phyloP scores from a whole-genome alignment of 2,329 filamentous ascomycete species.

The Penicillium sp. region DNA sequence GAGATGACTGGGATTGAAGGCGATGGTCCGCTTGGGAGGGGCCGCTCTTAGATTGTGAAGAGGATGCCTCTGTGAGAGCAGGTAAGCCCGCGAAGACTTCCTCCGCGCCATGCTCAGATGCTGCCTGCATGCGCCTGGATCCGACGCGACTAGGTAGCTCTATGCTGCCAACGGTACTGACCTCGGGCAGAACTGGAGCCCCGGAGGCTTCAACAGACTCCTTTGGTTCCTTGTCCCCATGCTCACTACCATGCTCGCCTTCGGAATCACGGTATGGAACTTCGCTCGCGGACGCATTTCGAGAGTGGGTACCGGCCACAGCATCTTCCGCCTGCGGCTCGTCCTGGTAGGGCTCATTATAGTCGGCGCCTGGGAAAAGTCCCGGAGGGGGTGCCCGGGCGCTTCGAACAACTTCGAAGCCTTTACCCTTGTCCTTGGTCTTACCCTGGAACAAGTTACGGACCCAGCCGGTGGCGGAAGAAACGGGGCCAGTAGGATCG shows the following conservation, averaged over 20 bases:
- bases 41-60: constrained; percentile 15
- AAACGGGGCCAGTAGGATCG: constrained; percentile 88
- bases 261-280: constrained; percentile 33
- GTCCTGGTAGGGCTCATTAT: constrained; percentile 66
- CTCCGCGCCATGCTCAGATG: constrained; percentile 25
- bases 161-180: constrained; percentile 62
- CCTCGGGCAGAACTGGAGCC: constrained; percentile 59
- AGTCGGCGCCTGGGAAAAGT: constrained; percentile 58
- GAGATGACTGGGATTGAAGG: constrained; percentile 30
- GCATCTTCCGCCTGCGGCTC: constrained; percentile 44
- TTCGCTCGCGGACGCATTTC: constrained; percentile 29
- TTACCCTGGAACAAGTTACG: constrained; percentile 77
- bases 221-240: constrained; percentile 14
- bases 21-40: constrained; percentile 20
- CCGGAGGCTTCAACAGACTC: constrained; percentile 25
- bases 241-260: constrained; percentile 2
- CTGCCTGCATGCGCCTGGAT: constrained; percentile 58
- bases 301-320: constrained; percentile 25
- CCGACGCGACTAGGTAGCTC: constrained; percentile 65
- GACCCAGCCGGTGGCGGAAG: constrained; percentile 88
- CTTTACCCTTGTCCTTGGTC: constrained; percentile 91
- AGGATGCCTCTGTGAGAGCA: constrained; percentile 23
- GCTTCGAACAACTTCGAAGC: constrained; percentile 94
- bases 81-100: constrained; percentile 17
- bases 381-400: constrained; percentile 80